Conservation (phyloP, 139 green algal species). For the Chlamydomonas eustigma region DNA sequence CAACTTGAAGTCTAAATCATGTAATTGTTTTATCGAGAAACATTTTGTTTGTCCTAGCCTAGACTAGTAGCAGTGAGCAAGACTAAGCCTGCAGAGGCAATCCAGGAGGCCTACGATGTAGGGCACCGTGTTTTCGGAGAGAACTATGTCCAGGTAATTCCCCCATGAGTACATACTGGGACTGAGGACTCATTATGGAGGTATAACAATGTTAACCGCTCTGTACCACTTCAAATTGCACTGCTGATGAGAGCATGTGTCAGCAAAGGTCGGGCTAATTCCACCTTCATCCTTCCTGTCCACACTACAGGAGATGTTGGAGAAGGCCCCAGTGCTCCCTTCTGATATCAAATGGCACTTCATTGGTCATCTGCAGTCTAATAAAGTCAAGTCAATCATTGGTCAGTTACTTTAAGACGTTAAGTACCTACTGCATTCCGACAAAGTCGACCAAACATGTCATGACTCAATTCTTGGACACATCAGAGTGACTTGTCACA, state of each 20-base stretch:
- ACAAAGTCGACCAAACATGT: too few species aligned
- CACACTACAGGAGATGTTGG: constrained; percentile 79
- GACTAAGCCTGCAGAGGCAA: constrained; percentile 84
- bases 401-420: constrained; percentile 30
- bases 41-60: constrained; percentile 26
- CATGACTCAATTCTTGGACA: too few species aligned
- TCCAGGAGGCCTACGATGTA: constrained; percentile 90
- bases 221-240: too few species aligned
- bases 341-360: constrained; percentile 95
- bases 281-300: too few species aligned
- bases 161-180: too few species aligned
- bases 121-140: constrained; percentile 94
- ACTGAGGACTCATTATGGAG: too few species aligned
- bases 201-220: too few species aligned
- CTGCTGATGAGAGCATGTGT: too few species aligned
- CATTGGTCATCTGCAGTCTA: constrained; percentile 97
- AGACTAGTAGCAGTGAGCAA: constrained; percentile 95
- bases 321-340: constrained; percentile 89
- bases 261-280: too few species aligned
- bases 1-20: neutral
- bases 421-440: too few species aligned
- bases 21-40: neutral
- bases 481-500: too few species aligned
- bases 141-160: constrained; percentile 95
- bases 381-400: constrained; percentile 90